phyloP scores from a whole-genome alignment of 169 alveolate genomes.

The Eimeria necatrix region DNA sequence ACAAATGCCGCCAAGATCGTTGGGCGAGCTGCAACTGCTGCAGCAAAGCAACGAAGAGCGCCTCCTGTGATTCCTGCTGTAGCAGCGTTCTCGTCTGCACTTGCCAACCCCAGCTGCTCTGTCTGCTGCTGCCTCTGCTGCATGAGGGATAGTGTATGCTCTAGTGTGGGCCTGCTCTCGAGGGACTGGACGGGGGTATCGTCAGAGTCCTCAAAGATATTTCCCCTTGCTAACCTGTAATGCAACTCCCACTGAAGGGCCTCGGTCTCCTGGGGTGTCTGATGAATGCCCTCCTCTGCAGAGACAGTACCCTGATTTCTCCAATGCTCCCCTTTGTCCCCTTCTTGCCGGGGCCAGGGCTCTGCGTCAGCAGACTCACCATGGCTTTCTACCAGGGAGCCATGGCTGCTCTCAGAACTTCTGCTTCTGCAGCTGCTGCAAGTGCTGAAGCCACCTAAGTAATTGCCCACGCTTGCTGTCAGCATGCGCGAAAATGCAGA shows the following conservation, averaged over 20 bases:
- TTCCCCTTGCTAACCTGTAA: background rate
- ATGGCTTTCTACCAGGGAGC: background rate
- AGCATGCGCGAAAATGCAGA: background rate
- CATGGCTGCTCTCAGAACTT: background rate
- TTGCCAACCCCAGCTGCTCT: background rate
- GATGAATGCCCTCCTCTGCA: conserved; percentile 5
- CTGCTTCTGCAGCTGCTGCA: background rate
- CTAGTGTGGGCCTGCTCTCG: too few relatives aligned
- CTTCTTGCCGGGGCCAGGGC: background rate
- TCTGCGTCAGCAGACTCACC: background rate
- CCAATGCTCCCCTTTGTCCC: background rate
- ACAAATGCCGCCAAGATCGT: background rate
- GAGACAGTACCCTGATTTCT: background rate
- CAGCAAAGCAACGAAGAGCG: conserved; percentile 23
- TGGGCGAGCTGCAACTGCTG: conserved; percentile 16
- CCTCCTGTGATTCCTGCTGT: background rate
- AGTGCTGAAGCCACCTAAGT: background rate
- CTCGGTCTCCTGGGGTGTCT: background rate
- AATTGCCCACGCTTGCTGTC: background rate
- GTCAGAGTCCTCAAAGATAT: background rate
- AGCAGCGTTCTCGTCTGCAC: background rate
- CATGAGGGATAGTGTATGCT: background rate
- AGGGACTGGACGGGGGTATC: background rate
- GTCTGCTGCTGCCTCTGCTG: background rate
- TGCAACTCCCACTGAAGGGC: background rate